Conservation (phyloP, 2,329 filamentous ascomycete species). For the Pseudocercospora cruenta region DNA sequence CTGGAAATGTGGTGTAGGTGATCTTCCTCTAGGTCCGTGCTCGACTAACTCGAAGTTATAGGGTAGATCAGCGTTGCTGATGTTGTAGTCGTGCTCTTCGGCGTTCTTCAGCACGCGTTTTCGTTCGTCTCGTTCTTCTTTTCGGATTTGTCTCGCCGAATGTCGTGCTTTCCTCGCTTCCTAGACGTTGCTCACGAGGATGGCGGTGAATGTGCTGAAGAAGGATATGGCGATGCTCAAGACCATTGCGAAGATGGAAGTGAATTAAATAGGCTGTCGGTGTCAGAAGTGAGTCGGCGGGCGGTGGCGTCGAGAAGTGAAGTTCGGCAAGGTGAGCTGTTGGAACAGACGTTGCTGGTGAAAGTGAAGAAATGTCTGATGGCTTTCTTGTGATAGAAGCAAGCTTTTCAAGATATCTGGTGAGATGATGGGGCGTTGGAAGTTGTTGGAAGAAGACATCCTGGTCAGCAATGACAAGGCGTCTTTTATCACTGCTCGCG, state of each 20-base stretch:
- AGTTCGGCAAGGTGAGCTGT: neutral
- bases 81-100: neutral
- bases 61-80: neutral
- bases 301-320: neutral
- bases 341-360: neutral
- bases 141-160: neutral
- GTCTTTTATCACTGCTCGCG: neutral
- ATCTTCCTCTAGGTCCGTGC: neutral
- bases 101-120: neutral
- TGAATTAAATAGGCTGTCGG: neutral
- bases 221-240: neutral
- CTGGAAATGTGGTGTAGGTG: neutral
- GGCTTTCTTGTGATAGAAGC: neutral
- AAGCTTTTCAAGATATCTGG: neutral
- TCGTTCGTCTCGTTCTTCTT: neutral
- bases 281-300: neutral
- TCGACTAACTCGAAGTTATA: neutral
- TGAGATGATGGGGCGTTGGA: neutral
- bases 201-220: neutral
- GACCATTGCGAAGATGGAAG: neutral
- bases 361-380: neutral
- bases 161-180: neutral
- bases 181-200: neutral
- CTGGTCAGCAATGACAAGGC: neutral
- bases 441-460: neutral